These are phyloP conservation scores for Venturia oleaginea DNA, from an alignment of 2,329 filamentous ascomycete genomes.

Conservation along the genomic window DNA sequence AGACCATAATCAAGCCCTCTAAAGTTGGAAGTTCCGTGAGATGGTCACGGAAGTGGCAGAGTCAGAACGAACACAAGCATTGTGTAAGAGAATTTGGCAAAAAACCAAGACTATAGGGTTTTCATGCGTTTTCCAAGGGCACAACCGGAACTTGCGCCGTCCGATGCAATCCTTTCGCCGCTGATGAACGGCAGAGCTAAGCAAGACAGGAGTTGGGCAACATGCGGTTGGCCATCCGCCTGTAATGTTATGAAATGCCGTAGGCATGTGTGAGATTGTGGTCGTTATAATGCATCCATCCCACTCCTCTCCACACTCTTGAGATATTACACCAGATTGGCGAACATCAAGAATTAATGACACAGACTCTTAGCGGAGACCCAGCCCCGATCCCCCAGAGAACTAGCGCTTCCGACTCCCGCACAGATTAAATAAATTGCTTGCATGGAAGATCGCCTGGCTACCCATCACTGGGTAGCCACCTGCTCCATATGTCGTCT, in stretches of 20 bases:
- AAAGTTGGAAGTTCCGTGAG: neutral
- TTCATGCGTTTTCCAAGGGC: neutral
- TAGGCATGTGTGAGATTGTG: neutral
- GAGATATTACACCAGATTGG: neutral
- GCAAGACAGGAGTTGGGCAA: neutral
- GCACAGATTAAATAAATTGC: neutral
- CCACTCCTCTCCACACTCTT: neutral
- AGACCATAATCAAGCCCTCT: neutral
- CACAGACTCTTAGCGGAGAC: neutral
- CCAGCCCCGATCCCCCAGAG: constrained; percentile 2
- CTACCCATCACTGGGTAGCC: neutral
- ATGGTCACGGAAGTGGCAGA: neutral
- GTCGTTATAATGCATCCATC: neutral
- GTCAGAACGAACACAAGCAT: neutral
- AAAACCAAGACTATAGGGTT: neutral
- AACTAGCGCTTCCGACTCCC: neutral
- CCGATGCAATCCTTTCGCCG: neutral
- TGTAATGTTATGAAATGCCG: neutral
- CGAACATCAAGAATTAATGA: neutral
- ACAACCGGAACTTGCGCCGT: neutral
- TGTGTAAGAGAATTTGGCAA: neutral
- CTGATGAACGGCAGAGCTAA: neutral
- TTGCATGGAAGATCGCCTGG: neutral
- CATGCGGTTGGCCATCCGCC: neutral
- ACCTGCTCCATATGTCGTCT: neutral